Evolutionary conservation across 495 filamentous ascomycete genomes (phyloP), one percentile per base, ranked within the genome.

Genomic region (Rostrohypoxylon terebratum): DNA sequence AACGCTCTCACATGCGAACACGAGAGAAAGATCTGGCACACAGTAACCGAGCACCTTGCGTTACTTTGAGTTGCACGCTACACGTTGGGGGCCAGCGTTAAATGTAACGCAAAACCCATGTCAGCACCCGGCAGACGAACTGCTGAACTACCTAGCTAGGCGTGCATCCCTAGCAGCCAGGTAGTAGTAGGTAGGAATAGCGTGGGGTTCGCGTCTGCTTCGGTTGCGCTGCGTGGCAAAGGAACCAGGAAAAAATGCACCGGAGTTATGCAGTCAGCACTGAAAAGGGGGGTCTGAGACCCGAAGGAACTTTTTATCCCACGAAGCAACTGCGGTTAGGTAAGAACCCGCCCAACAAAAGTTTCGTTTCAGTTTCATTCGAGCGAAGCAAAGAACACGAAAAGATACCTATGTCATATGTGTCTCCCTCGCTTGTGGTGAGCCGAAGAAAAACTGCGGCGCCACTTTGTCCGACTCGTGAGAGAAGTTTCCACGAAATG

Each of bases 211-310:
- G 59, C 51, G 65, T 42, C 54, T 54, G 50, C 62, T 63, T 69
- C 62, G 63, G 58, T 60, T 65, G 65, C 59, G 34, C 42, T 47
- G 63, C 62, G 61, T 65, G 47, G 66, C 44, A 14, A 61, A 54
- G 28, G 40, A 40, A 48, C 59, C 40, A 51, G 31, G 33, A 57
- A 42, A 51, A 14, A 14, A 4, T 14, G 13, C 38, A 4, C 38
- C 53, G 57, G 50, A 59, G 23, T 58, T 51, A 74, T 63, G 71
- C 71, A 66, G 66, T 73, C 71, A 74, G 71, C 71, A 69, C 55
- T 69, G 60, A 69, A 69, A 64, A 57, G 64, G 64, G 64, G 42
- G 69, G 40, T 13, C 14, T 7, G 36, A 34, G 40, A 34, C 28
- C 54, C 57, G 44, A 8, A 42, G 47, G 1, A n/a, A 11, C 38